Conservation (phyloP, 2,329 filamentous ascomycete species). For the Pseudopithomyces chartarum region DNA sequence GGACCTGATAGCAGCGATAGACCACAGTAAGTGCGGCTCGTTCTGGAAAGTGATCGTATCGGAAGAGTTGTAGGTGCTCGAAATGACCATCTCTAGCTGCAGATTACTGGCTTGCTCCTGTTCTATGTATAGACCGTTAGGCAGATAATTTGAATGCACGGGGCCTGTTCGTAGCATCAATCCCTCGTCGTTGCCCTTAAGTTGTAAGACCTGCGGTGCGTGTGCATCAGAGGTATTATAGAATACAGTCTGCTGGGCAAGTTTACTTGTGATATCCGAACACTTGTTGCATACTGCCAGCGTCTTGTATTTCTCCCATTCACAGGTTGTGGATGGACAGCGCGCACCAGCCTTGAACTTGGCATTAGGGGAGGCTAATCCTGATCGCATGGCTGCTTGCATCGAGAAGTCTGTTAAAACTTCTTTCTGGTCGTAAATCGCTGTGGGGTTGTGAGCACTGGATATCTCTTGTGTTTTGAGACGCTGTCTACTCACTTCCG, state of each 20-base stretch:
- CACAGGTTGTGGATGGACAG: background rate
- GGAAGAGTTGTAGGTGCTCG: background rate
- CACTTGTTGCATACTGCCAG: background rate
- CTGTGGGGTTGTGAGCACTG: background rate
- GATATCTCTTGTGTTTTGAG: background rate
- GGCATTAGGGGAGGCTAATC: background rate
- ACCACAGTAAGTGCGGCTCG: background rate
- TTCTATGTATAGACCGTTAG: background rate
- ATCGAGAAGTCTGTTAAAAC: background rate
- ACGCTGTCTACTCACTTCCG: background rate
- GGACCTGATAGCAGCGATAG: background rate
- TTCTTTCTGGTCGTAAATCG: background rate
- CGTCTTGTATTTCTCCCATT: background rate
- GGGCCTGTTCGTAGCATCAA: background rate
- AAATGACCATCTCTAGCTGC: background rate
- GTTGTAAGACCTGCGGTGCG: background rate
- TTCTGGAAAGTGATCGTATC: background rate
- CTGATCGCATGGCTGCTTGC: constrained; percentile 1
- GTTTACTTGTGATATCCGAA: background rate
- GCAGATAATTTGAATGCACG: background rate
- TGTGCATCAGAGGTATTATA: background rate
- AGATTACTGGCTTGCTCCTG: background rate
- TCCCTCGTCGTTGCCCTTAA: background rate
- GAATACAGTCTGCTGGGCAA: background rate
- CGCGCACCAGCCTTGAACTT: background rate